Base-by-base conservation (phyloP, 495 filamentous ascomycete species). In the Aspergillus incahuasiensis region DNA sequence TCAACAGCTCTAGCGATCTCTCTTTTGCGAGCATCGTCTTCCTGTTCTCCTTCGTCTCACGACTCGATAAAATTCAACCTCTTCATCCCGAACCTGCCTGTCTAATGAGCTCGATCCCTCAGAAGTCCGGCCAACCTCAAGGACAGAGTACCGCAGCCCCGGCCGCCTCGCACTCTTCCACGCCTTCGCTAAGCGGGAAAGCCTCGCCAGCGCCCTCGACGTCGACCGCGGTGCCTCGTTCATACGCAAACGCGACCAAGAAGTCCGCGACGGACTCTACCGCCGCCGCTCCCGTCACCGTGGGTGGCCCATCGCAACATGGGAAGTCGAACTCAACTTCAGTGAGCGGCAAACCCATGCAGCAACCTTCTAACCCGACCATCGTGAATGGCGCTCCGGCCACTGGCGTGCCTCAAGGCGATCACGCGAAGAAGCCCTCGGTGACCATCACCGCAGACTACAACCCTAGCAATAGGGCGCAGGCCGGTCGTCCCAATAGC, bases 361-460 rank as follows among this genome's bases (percentile, higher is more conserved):
- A 78, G 63, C 65, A 64, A 51, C 25, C 22, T 15, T 43, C 51
- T 45, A 70, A 73, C 64, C 78, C 84, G 70, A 77, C 80, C 65
- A 82, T 85, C 50, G 82, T 86, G 54, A 87, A 86, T 76, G 83
- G 85, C 63, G 83, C 83, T 59, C 81, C 76, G 57, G 74, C 84
- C 43, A 71, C 73, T 43, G 77, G 76, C 65, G 68, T 79, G 47
- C 78, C 84, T 63, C 79, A 85, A 46, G 74, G 71, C 53, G 87
- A 92, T 58, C 92, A 97, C 75, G 79, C 74, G 57, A 82, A 89
- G 56, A 94, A 94, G 74, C 84, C 84, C 52, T 92, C 90, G 16
- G 87, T 96, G 54, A 94, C 89, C 52, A 95, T 96, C 74, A 91
- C 80, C 64, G 86, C 90, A 46, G 82, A 85, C 57, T 86, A 86